Conservation (phyloP, 2,329 filamentous ascomycete species). For the Ophiosphaerella korrae region DNA sequence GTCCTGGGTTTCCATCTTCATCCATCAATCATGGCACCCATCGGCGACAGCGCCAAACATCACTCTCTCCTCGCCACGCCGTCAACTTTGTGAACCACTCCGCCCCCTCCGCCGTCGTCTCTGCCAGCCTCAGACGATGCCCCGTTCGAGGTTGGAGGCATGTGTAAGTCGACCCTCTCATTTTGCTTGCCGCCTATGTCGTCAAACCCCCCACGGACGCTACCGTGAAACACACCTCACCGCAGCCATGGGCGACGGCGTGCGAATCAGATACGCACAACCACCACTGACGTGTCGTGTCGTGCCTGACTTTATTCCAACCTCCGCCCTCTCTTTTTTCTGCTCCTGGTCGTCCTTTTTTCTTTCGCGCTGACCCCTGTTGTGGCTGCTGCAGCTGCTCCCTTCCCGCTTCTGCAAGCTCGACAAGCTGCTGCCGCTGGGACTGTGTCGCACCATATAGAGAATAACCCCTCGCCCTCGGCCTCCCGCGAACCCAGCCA, state of each 20-base stretch:
- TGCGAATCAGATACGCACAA: slow-evolving; percentile 17
- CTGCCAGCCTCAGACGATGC: slow-evolving; percentile 39
- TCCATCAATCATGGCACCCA: slow-evolving; percentile 1
- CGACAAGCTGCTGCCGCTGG: slow-evolving; percentile 46
- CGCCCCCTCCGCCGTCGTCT: slow-evolving; percentile 20
- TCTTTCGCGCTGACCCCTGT: slow-evolving; percentile 36
- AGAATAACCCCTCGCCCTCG: slow-evolving; percentile 24
- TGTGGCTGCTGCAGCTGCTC: slow-evolving; percentile 43
- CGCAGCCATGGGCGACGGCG: slow-evolving; percentile 4
- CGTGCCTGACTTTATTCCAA: slow-evolving; percentile 28
- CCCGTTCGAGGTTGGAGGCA: slow-evolving; percentile 39
- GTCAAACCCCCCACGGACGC: slow-evolving; percentile 20
- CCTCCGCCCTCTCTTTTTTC: slow-evolving; percentile 19
- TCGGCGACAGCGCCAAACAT: background rate
- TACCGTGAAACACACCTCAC: slow-evolving; percentile 22
- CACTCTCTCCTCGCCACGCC: slow-evolving; percentile 5
- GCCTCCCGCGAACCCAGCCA: slow-evolving; percentile 51
- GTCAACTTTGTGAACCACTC: slow-evolving; percentile 19
- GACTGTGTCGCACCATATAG: slow-evolving; percentile 47
- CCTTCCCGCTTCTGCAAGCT: slow-evolving; percentile 47
- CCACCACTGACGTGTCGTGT: slow-evolving; percentile 14
- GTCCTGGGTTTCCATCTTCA: background rate
- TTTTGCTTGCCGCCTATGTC: slow-evolving; percentile 1
- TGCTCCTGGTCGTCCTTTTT: background rate
- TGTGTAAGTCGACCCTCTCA: slow-evolving; percentile 39